These are phyloP conservation scores for Phytopythium litorale DNA, from an alignment of 352 stramenopile genomes.

Conservation along the genomic window DNA sequence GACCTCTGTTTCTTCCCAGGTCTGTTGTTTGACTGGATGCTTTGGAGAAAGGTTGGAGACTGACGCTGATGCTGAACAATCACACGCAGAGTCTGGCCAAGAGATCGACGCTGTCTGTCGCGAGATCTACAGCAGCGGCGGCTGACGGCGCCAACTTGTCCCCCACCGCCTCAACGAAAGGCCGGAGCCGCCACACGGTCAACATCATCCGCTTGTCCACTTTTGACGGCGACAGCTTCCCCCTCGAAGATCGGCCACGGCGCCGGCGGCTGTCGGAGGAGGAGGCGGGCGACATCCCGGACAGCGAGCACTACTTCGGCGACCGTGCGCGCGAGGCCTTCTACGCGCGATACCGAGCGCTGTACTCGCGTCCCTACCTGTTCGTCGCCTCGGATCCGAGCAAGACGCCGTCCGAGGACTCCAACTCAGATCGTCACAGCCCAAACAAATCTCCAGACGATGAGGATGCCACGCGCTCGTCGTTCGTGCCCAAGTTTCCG, in stretches of 20 bases:
- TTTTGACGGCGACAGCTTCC: neutral
- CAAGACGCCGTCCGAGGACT: neutral
- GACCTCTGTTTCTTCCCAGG: too few species aligned
- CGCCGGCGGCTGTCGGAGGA: conserved; percentile 27
- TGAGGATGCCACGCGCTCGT: neutral
- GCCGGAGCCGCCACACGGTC: neutral
- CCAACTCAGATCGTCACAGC: neutral
- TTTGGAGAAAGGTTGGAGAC: too few species aligned
- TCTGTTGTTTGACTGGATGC: too few species aligned
- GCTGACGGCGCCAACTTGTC: neutral
- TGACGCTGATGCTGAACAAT: neutral
- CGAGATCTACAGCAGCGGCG: neutral
- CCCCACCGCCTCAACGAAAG: neutral
- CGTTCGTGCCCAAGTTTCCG: conserved; percentile 40
- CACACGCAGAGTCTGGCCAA: neutral
- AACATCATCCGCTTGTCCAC: conserved; percentile 3
- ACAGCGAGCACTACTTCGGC: conserved; percentile 63
- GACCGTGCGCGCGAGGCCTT: conserved; percentile 47
- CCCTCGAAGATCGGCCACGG: neutral
- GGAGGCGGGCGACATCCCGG: conserved; percentile 31
- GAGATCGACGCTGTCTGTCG: neutral
- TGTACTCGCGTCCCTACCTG: conserved; percentile 63
- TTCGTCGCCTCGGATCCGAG: conserved; percentile 30
- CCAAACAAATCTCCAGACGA: neutral
- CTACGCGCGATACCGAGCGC: conserved; percentile 54